Percentiles rank a stretch among this genome's conserved stretches.
Conservation (phyloP, 2,329 filamentous ascomycete species). For the Fusarium lateritium region DNA sequence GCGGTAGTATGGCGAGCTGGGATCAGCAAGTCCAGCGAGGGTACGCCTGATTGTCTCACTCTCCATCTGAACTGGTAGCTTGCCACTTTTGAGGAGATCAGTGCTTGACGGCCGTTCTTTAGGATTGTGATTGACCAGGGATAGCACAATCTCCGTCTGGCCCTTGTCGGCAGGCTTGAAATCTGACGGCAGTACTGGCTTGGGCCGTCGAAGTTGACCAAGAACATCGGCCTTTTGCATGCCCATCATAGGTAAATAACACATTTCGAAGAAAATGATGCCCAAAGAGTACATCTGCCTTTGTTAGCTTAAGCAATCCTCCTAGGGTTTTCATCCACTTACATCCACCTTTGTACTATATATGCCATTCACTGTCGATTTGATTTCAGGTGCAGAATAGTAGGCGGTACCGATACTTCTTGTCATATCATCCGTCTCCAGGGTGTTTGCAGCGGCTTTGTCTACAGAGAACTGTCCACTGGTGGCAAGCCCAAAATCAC, state of each 20-base stretch:
- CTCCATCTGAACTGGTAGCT: constrained; percentile 91
- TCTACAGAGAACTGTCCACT: constrained; percentile 83
- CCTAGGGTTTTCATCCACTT: constrained; percentile 53
- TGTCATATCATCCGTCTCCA: constrained; percentile 76
- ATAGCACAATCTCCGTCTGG: constrained; percentile 83
- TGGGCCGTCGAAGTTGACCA: constrained; percentile 75
- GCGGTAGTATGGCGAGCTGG: constrained; percentile 88
- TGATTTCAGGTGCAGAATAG: constrained; percentile 94
- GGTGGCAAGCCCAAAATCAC: constrained; percentile 95
- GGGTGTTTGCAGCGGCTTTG: constrained; percentile 58
- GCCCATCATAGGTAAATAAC: constrained; percentile 76
- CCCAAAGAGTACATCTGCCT: constrained; percentile 93
- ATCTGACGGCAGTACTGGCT: constrained; percentile 78
- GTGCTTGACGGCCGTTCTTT: constrained; percentile 85
- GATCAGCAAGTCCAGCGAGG: constrained; percentile 84
- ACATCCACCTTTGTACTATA: constrained; percentile 96
- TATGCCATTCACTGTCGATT: constrained; percentile 78
- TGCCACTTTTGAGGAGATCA: constrained; percentile 87
- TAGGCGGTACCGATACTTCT: constrained; percentile 83
- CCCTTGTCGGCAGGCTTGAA: constrained; percentile 80
- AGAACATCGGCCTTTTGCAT: constrained; percentile 77
- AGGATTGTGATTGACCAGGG: constrained; percentile 85
- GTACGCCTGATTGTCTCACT: constrained; percentile 91
- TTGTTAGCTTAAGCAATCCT: constrained; percentile 20
- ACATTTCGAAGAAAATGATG: constrained; percentile 99